Percentiles rank a stretch among this genome's conserved stretches.
Evolutionary conservation across 2,329 filamentous ascomycete genomes (phyloP).

Genomic region (Metarhizium album): DNA sequence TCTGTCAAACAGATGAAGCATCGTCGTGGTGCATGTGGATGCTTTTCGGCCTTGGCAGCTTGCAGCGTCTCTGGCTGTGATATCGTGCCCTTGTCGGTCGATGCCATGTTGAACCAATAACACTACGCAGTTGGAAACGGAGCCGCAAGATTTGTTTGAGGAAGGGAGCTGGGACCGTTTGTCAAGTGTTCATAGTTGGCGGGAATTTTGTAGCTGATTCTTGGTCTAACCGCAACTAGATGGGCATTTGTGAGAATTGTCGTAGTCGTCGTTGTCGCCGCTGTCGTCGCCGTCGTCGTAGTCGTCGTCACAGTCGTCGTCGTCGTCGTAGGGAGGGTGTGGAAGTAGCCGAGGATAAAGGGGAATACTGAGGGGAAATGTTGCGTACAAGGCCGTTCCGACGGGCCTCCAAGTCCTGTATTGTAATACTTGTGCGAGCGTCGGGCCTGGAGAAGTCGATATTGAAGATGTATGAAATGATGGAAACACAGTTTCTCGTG

Average conservation of each 20-base stretch:
- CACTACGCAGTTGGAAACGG: background rate
- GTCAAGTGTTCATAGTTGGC: constrained; percentile 1
- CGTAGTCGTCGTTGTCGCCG: no score
- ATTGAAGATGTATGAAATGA: background rate
- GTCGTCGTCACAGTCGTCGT: no score
- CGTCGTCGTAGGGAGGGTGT: no score
- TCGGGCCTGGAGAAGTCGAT: no score
- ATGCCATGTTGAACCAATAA: background rate
- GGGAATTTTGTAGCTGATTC: background rate
- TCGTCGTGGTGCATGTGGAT: constrained; percentile 24
- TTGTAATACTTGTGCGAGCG: background rate
- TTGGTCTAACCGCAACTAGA: background rate
- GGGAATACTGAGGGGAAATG: background rate
- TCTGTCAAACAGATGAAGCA: constrained; percentile 57
- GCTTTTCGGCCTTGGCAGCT: constrained; percentile 9
- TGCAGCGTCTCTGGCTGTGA: constrained; percentile 10
- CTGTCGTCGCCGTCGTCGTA: no score
- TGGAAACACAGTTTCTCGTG: background rate
- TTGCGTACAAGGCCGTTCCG: background rate
- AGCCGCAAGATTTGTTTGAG: background rate
- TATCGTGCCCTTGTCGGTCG: constrained; percentile 1
- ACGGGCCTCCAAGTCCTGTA: background rate
- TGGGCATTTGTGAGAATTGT: background rate
- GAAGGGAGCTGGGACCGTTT: background rate
- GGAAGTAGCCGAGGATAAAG: background rate